Evolutionary conservation across 495 filamentous ascomycete species (phyloP).

Genomic region (Talaromyces adpressus): DNA sequence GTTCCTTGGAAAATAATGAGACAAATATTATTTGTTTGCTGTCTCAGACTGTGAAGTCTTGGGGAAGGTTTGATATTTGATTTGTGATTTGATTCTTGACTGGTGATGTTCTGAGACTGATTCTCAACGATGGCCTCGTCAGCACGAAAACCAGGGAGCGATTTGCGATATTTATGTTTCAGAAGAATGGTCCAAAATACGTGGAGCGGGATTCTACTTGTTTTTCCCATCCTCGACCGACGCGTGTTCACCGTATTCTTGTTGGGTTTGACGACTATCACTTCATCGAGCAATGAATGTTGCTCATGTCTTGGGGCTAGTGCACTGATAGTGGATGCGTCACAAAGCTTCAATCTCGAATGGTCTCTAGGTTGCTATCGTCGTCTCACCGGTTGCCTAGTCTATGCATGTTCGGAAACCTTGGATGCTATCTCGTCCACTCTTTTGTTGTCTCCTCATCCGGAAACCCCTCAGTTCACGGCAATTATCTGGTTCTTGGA

Average conservation of each 20-base stretch:
- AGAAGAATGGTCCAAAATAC: conserved; percentile 24
- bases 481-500: neutral
- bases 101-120: conserved; percentile 29
- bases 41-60: neutral
- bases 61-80: conserved; percentile 9
- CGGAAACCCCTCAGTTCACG: conserved; percentile 37
- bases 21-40: neutral
- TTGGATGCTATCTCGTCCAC: conserved; percentile 9
- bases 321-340: conserved; percentile 9
- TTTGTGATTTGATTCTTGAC: conserved; percentile 21
- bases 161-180: conserved; percentile 42
- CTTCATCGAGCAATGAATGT: conserved; percentile 4
- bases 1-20: neutral
- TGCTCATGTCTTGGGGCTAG: conserved; percentile 7
- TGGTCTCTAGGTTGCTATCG: conserved; percentile 3
- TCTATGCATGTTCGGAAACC: conserved; percentile 1
- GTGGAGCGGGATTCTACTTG: neutral
- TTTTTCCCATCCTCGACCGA: conserved; percentile 3
- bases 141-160: conserved; percentile 21
- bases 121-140: conserved; percentile 21
- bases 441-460: conserved; percentile 9
- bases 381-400: conserved; percentile 8
- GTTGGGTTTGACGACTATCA: neutral
- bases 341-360: conserved; percentile 3
- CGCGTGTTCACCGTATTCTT: conserved; percentile 2